Evolutionary conservation across 306 rosid species (phyloP).

Genomic region (Hippophae rhamnoides): DNA sequence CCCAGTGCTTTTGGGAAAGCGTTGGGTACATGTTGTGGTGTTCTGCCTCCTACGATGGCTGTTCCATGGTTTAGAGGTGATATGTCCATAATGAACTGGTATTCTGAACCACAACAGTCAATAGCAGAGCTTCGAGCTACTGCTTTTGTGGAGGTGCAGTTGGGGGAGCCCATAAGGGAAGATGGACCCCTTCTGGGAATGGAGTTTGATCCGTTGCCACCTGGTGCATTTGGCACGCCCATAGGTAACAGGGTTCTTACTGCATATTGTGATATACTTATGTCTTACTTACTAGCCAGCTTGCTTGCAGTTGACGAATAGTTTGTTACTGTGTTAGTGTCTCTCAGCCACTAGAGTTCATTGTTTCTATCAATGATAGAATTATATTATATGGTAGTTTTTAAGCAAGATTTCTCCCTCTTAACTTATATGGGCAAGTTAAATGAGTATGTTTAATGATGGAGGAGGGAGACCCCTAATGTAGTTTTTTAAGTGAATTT

Average conservation of each 20-base stretch:
- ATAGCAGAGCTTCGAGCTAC: constrained; percentile 44
- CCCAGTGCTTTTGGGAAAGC: constrained; percentile 18
- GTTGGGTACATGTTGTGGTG: constrained; percentile 25
- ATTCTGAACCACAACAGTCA: constrained; percentile 35
- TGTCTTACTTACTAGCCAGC: too few species aligned
- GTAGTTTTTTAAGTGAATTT: too few species aligned
- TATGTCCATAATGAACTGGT: constrained; percentile 27
- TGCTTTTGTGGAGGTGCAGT: constrained; percentile 62
- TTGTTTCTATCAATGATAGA: too few species aligned
- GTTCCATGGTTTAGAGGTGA: constrained; percentile 32
- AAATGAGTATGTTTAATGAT: too few species aligned
- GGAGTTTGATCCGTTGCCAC: constrained; percentile 76
- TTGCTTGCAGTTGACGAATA: too few species aligned
- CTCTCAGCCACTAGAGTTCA: too few species aligned
- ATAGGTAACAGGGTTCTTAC: constrained; percentile 34
- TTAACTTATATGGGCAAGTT: too few species aligned
- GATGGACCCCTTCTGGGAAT: constrained; percentile 70
- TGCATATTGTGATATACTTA: too few species aligned
- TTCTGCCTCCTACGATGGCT: constrained; percentile 23
- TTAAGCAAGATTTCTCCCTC: too few species aligned
- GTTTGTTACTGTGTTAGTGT: too few species aligned
- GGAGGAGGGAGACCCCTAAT: too few species aligned
- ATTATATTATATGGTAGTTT: too few species aligned
- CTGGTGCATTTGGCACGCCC: constrained; percentile 61
- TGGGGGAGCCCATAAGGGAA: constrained; percentile 55